These are phyloP conservation scores for Kodamaea leandrae DNA, from an alignment of 805 yeast species.

Conservation along the genomic window DNA sequence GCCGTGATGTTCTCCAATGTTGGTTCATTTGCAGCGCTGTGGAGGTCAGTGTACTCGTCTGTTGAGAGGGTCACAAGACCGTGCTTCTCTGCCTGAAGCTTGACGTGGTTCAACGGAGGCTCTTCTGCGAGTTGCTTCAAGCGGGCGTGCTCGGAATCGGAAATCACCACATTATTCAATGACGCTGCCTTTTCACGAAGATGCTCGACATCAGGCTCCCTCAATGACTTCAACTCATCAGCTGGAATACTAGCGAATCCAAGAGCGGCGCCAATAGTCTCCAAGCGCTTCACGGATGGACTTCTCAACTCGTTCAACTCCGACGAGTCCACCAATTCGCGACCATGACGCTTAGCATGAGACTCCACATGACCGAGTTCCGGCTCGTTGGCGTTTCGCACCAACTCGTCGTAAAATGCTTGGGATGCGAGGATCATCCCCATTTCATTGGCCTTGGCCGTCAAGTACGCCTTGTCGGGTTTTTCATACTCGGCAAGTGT, in stretches of 20 bases:
- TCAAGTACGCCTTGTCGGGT: conserved; percentile 33
- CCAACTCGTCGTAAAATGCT: conserved; percentile 30
- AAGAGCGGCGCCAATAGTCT: neutral
- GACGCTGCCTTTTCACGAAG: conserved; percentile 33
- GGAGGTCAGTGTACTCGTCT: conserved; percentile 32
- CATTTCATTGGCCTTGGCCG: conserved; percentile 33
- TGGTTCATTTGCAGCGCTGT: conserved; percentile 33
- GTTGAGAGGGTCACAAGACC: conserved; percentile 31
- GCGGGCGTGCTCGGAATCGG: conserved; percentile 12
- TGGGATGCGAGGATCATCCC: conserved; percentile 32
- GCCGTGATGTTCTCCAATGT: conserved; percentile 15
- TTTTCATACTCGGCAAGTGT: conserved; percentile 27
- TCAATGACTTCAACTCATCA: conserved; percentile 2
- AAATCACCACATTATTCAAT: conserved; percentile 10
- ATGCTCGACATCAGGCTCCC: conserved; percentile 3
- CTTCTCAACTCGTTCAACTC: conserved; percentile 1
- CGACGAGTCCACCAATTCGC: neutral
- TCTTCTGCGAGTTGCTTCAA: conserved; percentile 15
- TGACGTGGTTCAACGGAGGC: conserved; percentile 31
- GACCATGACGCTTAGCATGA: neutral
- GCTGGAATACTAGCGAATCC: neutral
- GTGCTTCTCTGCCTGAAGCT: conserved; percentile 33
- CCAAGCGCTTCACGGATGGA: neutral
- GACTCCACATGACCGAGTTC: conserved; percentile 20
- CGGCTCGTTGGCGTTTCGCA: conserved; percentile 24